A percentile compares a stretch with the other conserved stretches of the same genome.
Evolutionary conservation across 106 monocot genomes (phyloP).

Genomic region (Dioscorea dumetorum): DNA sequence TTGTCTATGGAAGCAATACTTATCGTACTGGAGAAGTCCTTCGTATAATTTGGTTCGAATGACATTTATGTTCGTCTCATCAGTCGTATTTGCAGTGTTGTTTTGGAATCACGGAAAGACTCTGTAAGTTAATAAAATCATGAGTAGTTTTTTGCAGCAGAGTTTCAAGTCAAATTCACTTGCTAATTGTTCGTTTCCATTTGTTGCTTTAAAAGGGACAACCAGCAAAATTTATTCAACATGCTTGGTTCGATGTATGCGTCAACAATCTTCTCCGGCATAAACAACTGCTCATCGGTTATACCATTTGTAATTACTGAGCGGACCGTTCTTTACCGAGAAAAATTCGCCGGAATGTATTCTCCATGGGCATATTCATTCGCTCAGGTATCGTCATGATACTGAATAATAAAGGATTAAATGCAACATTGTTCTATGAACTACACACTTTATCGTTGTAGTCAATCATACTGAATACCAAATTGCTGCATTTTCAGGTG

Average conservation of each 20-base stretch:
- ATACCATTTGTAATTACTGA: slow-evolving; percentile 39
- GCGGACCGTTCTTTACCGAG: slow-evolving; percentile 51
- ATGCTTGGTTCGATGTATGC: slow-evolving; percentile 50
- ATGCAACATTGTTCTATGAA: no score
- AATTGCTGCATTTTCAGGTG: no score
- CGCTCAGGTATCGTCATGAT: slow-evolving; percentile 41
- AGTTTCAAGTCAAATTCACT: no score
- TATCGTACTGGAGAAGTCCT: slow-evolving; percentile 84
- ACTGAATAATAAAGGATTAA: no score
- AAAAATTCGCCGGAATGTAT: slow-evolving; percentile 77
- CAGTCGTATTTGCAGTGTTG: no score
- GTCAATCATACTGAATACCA: no score
- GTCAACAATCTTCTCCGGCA: slow-evolving; percentile 18
- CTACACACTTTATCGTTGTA: no score
- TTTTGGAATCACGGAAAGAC: no score
- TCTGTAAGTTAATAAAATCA: no score
- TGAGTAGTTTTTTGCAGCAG: no score
- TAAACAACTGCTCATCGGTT: slow-evolving; percentile 32
- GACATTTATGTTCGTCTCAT: no score
- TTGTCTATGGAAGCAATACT: slow-evolving; percentile 71
- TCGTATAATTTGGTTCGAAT: slow-evolving; percentile 36
- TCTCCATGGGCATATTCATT: slow-evolving; percentile 67
- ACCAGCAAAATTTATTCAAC: slow-evolving; percentile 62
- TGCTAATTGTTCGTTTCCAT: no score
- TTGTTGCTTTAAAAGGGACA: slow-evolving; percentile 24